Conservation (phyloP, 139 green algal genomes). For the Asterochloris sp. region DNA sequence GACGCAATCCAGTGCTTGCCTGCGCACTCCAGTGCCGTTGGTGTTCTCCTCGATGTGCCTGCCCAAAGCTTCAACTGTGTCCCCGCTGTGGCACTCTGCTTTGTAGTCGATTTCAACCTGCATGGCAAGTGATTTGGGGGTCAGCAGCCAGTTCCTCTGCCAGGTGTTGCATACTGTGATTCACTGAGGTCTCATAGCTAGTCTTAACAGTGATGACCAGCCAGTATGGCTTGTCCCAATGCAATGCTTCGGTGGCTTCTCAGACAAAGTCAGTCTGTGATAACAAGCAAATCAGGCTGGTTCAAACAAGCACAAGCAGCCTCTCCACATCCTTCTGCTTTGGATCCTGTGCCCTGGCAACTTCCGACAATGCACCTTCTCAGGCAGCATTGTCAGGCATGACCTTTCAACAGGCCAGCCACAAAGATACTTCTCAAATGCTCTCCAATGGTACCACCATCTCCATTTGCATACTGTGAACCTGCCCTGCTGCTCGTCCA, state of each 20-base stretch:
- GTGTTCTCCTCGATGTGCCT: conserved; percentile 24
- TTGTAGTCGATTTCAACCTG: conserved; percentile 91
- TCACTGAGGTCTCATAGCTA: not conserved
- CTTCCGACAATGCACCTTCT: too few relatives aligned
- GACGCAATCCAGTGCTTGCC: not conserved
- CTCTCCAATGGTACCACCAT: too few relatives aligned
- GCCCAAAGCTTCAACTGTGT: conserved; percentile 59
- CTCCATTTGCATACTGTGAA: too few relatives aligned
- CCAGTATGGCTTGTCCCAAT: not conserved
- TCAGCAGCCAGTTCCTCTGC: not conserved
- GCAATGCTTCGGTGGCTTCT: not conserved
- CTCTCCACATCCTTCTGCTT: too few relatives aligned
- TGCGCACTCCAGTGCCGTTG: conserved; percentile 22
- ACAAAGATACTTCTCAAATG: too few relatives aligned
- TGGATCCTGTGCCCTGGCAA: too few relatives aligned
- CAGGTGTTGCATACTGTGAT: too few relatives aligned
- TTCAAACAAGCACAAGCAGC: too few relatives aligned
- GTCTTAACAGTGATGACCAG: not conserved
- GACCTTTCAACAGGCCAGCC: too few relatives aligned
- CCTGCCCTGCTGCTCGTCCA: too few relatives aligned
- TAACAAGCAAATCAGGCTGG: too few relatives aligned
- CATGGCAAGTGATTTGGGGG: not conserved
- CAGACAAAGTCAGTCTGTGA: not conserved
- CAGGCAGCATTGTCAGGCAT: too few relatives aligned
- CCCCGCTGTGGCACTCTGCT: conserved; percentile 73